Evolutionary conservation across 2,329 filamentous ascomycete species (phyloP).

Genomic region (Drechslerella stenobrocha): DNA sequence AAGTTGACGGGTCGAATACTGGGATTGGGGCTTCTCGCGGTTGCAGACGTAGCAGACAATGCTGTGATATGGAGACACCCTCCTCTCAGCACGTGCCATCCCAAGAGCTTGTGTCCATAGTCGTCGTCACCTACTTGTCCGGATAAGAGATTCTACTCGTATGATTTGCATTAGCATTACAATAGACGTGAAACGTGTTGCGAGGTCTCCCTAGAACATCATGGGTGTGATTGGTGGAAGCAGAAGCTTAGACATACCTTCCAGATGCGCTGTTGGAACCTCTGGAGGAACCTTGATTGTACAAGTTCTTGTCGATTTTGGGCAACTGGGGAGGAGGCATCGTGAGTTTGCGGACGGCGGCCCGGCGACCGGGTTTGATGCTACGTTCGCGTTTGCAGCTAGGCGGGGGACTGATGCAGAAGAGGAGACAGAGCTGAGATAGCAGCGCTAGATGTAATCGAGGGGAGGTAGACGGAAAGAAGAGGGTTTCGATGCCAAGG

Average conservation of each 20-base stretch:
- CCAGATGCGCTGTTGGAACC: constrained; percentile 23
- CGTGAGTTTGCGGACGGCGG: neutral
- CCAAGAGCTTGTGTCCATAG: neutral
- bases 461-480: too few relatives aligned
- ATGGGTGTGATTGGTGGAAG: constrained; percentile 1
- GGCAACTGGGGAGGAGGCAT: constrained; percentile 38
- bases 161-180: constrained; percentile 7
- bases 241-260: constrained; percentile 16
- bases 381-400: neutral
- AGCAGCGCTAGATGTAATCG: too few relatives aligned
- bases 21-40: constrained; percentile 41
- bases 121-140: constrained; percentile 10
- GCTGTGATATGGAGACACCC: neutral
- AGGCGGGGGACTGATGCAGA: neutral
- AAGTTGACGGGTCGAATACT: constrained; percentile 51
- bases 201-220: neutral
- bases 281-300: constrained; percentile 27
- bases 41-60: constrained; percentile 50
- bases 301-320: constrained; percentile 34
- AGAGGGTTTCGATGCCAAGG: too few relatives aligned
- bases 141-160: constrained; percentile 14
- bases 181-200: constrained; percentile 18
- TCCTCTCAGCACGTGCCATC: neutral
- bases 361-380: neutral
- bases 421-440: too few relatives aligned